Evolutionary conservation across 805 yeast genomes (phyloP), one percentile per base, ranked within the genome.

Genomic region (Saccharomycopsis amapae): DNA sequence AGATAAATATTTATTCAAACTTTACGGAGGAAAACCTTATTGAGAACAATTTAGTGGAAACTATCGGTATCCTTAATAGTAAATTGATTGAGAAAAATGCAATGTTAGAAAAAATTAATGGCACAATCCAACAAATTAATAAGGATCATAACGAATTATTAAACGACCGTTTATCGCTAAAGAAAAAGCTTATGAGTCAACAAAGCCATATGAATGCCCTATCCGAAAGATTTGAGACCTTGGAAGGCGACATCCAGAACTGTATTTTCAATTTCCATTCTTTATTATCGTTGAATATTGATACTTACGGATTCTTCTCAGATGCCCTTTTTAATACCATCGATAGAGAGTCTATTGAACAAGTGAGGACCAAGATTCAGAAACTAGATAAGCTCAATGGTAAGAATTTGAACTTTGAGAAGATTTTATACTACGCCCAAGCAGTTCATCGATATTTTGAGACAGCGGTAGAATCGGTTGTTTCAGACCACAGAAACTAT

Each of bases 391-490:
- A 25, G 15, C 38, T 47, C 9, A 24, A 38, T 28, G 24, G 39
- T 10, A 24, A 33, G 12, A 46, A 43, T 10, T 20, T 42, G 7
- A 46, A 46, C 28, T 42, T 26, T 38, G 47, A 42, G 6, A 46
- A 46, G 24, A 46, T 46, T 19, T 6, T 38, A 12, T 42, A 46
- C 24, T 40, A 47, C 10, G 45, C 40, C n/a, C 32, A 42, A 26
- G 43, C 50, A 4, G 35, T 46, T 10, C 47, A 46, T 23, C 42
- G 26, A 17, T 46, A 46, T 38, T 46, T 46, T 32, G 33, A 42
- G 6, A 17, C 41, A 13, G 43, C 43, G 9, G 44, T 42, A 17
- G 44, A 42, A 28, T 20, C 47, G 3, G 9, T 46, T 3, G 43
- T 22, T 5, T 23, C 15, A 19, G 50, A 46, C 6, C 47, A 46